phyloP scores from a whole-genome alignment of 441 rosid species.

The Cnidoscolus chayamansa region DNA sequence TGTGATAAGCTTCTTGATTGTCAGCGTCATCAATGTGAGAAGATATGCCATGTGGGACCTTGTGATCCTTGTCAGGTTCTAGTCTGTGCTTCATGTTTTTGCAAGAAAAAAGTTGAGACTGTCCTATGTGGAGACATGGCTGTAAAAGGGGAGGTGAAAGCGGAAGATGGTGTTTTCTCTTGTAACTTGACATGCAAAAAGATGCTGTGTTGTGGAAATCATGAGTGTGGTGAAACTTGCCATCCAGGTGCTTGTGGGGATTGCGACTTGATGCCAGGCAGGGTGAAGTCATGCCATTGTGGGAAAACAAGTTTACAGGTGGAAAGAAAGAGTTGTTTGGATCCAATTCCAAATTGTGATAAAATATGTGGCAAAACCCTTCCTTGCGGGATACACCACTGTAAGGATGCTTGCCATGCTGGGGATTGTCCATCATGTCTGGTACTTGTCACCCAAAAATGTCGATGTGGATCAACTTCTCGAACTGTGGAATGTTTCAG shows the following conservation, averaged over 20 bases:
- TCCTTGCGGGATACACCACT: conserved; percentile 64
- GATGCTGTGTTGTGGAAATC: conserved; percentile 68
- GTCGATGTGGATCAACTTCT: conserved; percentile 80
- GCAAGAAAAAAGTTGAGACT: conserved; percentile 72
- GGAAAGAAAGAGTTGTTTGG: conserved; percentile 78
- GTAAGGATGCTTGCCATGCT: conserved; percentile 76
- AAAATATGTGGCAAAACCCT: conserved; percentile 66
- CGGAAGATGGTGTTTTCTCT: conserved; percentile 73
- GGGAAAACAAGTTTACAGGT: conserved; percentile 75
- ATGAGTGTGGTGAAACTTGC: conserved; percentile 60
- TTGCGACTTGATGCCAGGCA: conserved; percentile 68
- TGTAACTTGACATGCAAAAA: conserved; percentile 66
- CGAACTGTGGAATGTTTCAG: conserved; percentile 70
- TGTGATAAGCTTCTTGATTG: conserved; percentile 83
- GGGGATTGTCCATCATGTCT: conserved; percentile 78
- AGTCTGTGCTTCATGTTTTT: conserved; percentile 78
- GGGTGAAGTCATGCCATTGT: conserved; percentile 70
- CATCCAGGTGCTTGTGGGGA: conserved; percentile 90
- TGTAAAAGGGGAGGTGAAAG: conserved; percentile 72
- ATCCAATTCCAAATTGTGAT: conserved; percentile 78
- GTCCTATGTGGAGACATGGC: conserved; percentile 78
- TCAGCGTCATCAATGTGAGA: conserved; percentile 68
- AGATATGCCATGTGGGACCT: conserved; percentile 75
- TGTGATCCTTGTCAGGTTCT: conserved; percentile 76
- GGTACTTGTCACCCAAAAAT: conserved; percentile 65